Conservation (phyloP, 352 stramenopile genomes). For the Phytophthora rubi region DNA sequence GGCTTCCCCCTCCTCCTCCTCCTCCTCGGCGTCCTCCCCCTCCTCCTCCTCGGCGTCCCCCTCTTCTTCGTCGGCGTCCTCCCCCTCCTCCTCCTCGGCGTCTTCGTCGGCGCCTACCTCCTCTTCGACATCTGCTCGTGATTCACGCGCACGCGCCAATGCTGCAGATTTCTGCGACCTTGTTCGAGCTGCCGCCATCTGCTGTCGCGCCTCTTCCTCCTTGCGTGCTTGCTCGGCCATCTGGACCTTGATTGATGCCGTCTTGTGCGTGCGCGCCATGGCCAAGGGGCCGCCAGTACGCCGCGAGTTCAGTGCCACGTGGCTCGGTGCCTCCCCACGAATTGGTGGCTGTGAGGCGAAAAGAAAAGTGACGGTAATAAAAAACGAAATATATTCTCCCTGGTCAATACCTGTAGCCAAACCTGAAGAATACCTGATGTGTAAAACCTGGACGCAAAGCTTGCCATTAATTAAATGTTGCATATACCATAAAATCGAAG, state of each 20-base stretch:
- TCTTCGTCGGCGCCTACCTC: background rate
- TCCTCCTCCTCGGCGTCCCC: background rate
- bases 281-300: background rate
- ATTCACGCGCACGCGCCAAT: background rate
- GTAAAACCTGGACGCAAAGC: background rate
- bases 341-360: constrained; percentile 1
- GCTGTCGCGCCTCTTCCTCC: background rate
- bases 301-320: background rate
- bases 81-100: too few relatives aligned
- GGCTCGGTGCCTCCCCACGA: background rate
- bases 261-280: background rate
- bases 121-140: background rate
- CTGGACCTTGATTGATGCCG: background rate
- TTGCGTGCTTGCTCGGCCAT: background rate
- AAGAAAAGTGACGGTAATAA: background rate
- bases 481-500: too few relatives aligned
- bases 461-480: background rate
- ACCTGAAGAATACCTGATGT: background rate
- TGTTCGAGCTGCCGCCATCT: background rate
- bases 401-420: background rate
- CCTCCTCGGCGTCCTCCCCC: background rate
- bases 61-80: background rate
- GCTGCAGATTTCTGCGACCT: background rate
- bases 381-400: background rate
- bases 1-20: background rate